These are phyloP conservation scores for Diaporthe sp. DNA, from an alignment of 2,329 filamentous ascomycete genomes.

Conservation along the genomic window DNA sequence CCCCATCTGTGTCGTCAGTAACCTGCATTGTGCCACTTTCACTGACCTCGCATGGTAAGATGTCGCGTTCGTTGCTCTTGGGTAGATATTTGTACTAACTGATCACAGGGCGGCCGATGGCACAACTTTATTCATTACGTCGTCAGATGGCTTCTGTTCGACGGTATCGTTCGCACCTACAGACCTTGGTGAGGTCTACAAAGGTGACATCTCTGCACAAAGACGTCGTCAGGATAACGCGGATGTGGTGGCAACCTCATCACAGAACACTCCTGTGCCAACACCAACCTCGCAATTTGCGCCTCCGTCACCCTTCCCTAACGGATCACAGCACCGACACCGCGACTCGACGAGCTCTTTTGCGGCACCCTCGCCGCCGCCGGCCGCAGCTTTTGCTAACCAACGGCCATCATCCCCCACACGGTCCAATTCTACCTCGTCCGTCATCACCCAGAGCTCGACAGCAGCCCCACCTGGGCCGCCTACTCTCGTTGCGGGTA, in stretches of 20 bases:
- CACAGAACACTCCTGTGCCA: constrained; percentile 76
- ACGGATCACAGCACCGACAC: constrained; percentile 64
- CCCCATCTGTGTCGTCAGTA: constrained; percentile 94
- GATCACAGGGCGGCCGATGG: constrained; percentile 62
- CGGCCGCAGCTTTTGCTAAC: constrained; percentile 68
- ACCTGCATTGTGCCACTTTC: constrained; percentile 96
- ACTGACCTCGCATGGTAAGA: constrained; percentile 94
- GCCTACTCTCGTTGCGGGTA: constrained; percentile 83
- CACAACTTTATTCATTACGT: constrained; percentile 85
- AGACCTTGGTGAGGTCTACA: constrained; percentile 87
- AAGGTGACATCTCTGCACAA: constrained; percentile 70
- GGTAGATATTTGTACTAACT: constrained; percentile 45
- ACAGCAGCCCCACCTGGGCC: constrained; percentile 54
- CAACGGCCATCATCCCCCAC: constrained; percentile 82
- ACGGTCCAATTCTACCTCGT: constrained; percentile 88
- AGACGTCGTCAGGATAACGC: constrained; percentile 56
- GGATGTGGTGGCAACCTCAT: constrained; percentile 60
- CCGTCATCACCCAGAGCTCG: constrained; percentile 76
- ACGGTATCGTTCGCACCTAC: constrained; percentile 85
- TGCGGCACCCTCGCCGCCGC: constrained; percentile 69
- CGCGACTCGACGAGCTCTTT: constrained; percentile 70
- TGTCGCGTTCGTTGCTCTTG: neutral
- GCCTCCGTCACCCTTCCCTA: constrained; percentile 70
- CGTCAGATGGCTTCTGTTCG: constrained; percentile 97
- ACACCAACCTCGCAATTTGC: constrained; percentile 76